Base-by-base conservation (phyloP, 768 basidiomycete species). In the Leccinum subgranulosum region DNA sequence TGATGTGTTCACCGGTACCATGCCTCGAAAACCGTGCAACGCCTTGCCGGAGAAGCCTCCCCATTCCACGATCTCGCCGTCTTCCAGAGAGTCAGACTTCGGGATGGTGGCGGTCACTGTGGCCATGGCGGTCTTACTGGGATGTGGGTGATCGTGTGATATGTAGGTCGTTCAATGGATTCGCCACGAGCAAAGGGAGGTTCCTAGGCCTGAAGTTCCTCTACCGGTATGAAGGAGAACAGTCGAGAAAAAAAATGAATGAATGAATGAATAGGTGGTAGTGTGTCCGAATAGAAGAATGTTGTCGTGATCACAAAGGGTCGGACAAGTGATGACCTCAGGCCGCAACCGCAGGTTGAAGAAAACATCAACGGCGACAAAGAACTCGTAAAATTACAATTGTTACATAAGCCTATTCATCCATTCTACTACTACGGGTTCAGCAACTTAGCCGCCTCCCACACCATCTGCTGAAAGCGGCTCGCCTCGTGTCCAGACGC, bases 391-490 rank as follows among this genome's bases (percentile, higher is more conserved):
- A 36, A 3, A 17, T 17, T 7, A n/a, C 31, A 4, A 25, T 29
- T 29, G 10, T 29, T 19, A 10, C n/a, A n/a, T 23, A 23, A 17
- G 3, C 34, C 34, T 34, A 23, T 29, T 48, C 23, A 6, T 17
- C 19, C 4, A n/a, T 39, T 39, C 36, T n/a, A 39, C 48, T n/a
- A 39, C 48, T 12, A 50, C 17, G 21, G 3, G 11, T 19, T 28
- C 60, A 70, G 47, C 53, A 59, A 33, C 11, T 6, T 51, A 4
- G 19, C 34, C 3, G 63, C 69, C 6, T 47, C 1, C 14, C 67
- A 58, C 1, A 70, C 55, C 69, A 69, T 54, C 46, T 54, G 53
- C 10, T 70, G 60, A 53, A 69, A 70, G 5, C 3, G 11, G n/a
- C 25, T 50, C 9, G 29, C 33, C 6, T 33, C 36, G 14, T 23